phyloP scores from a whole-genome alignment of 2,329 filamentous ascomycete species.

The Polychaeton citri region DNA sequence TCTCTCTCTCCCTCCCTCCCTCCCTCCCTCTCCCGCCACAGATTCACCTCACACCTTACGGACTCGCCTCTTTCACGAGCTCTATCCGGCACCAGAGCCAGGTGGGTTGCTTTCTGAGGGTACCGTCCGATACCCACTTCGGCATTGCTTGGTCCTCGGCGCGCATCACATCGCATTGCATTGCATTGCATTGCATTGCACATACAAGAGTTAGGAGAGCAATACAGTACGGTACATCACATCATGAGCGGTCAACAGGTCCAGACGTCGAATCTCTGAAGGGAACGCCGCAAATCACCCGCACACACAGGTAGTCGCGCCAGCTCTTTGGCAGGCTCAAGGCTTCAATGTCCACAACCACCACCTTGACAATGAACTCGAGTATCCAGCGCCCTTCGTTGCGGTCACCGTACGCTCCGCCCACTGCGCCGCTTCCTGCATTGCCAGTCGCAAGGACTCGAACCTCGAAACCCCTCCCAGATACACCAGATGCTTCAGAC shows the following conservation, averaged over 20 bases:
- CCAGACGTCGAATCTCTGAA: no score
- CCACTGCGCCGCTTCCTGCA: conserved; percentile 58
- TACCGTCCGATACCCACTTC: no score
- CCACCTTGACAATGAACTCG: conserved; percentile 11
- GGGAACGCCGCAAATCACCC: no score
- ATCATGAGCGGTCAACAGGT: no score
- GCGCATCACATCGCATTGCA: not conserved
- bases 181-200: conserved; percentile 2
- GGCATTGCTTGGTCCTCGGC: no score
- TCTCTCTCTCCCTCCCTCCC: no score
- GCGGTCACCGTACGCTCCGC: conserved; percentile 38
- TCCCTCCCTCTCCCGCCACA: no score
- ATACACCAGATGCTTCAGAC: conserved; percentile 25
- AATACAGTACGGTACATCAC: conserved; percentile 39
- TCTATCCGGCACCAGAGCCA: no score
- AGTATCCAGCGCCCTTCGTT: conserved; percentile 50
- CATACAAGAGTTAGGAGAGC: conserved; percentile 30
- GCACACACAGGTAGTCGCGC: not conserved
- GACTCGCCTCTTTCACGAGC: no score
- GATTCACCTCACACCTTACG: no score
- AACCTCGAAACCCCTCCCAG: conserved; percentile 41
- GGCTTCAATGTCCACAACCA: conserved; percentile 5
- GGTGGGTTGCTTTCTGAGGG: no score
- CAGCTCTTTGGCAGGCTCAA: not conserved
- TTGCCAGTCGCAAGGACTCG: conserved; percentile 59